phyloP scores from a whole-genome alignment of 1,139 yeast species.

The Hemisphaericaspora subhashii region DNA sequence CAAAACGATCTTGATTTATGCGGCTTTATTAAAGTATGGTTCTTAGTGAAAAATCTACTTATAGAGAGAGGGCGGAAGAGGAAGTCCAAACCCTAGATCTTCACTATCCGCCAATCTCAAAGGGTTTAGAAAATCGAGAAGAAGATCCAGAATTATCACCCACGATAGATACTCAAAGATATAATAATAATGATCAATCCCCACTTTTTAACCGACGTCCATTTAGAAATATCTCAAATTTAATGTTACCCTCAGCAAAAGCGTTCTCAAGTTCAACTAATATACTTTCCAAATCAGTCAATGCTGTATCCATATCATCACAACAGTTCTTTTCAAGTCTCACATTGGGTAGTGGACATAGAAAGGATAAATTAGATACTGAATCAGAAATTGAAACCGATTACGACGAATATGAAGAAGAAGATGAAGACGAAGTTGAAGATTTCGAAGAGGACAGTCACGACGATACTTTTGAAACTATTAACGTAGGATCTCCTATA shows the following conservation, averaged over 20 bases:
- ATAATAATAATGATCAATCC: too few relatives aligned
- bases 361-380: not conserved
- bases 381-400: constrained; percentile 4
- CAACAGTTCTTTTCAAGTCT: constrained; percentile 10
- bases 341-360: not conserved
- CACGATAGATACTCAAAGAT: not conserved
- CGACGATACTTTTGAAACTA: constrained; percentile 19
- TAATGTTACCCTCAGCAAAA: constrained; percentile 23
- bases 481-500: constrained; percentile 13
- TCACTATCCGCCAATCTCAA: too few relatives aligned
- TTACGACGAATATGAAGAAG: constrained; percentile 1
- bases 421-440: constrained; percentile 1
- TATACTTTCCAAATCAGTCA: constrained; percentile 23
- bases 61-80: too few relatives aligned
- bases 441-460: constrained; percentile 13
- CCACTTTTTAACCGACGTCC: constrained; percentile 26
- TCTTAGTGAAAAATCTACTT: not conserved
- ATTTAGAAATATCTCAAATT: constrained; percentile 27
- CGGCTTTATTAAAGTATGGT: too few relatives aligned
- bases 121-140: too few relatives aligned
- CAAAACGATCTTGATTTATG: too few relatives aligned
- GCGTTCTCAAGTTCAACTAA: constrained; percentile 19
- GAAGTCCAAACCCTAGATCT: too few relatives aligned
- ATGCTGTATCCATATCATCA: constrained; percentile 22
- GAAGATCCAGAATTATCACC: not conserved